Conservation (phyloP, 2,329 filamentous ascomycete species). For the Elsinoe arachidis region DNA sequence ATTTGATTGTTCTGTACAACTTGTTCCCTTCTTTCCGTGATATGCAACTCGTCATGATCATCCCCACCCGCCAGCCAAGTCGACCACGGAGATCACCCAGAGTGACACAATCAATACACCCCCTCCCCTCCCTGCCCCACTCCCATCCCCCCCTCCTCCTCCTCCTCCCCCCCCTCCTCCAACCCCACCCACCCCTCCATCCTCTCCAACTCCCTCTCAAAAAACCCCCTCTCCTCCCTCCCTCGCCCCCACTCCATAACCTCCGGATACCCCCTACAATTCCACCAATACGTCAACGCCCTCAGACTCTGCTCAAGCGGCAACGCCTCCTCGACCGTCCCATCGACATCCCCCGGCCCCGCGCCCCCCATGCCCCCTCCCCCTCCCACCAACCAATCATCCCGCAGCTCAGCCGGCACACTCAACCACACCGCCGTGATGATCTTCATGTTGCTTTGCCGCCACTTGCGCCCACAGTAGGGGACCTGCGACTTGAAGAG, state of each 20-base stretch:
- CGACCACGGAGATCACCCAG: too few relatives aligned
- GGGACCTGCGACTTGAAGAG: slow-evolving; percentile 98
- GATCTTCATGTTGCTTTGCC: slow-evolving; percentile 95
- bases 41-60: not conserved
- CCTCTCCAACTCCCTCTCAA: slow-evolving; percentile 41
- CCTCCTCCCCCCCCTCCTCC: slow-evolving; percentile 18
- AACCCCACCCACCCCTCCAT: slow-evolving; percentile 32
- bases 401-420: slow-evolving; percentile 81
- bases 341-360: slow-evolving; percentile 61
- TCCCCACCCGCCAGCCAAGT: too few relatives aligned
- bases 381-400: slow-evolving; percentile 87
- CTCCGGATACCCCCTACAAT: slow-evolving; percentile 72
- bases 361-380: slow-evolving; percentile 31
- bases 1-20: not conserved
- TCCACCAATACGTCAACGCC: slow-evolving; percentile 90
- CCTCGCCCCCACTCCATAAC: slow-evolving; percentile 50
- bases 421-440: slow-evolving; percentile 95
- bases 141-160: slow-evolving; percentile 15
- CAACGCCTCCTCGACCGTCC: slow-evolving; percentile 84
- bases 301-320: slow-evolving; percentile 85
- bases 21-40: not conserved
- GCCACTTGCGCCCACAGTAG: slow-evolving; percentile 96
- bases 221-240: slow-evolving; percentile 40
- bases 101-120: slow-evolving; percentile 9
- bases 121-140: slow-evolving; percentile 16